A percentile compares a stretch with the other conserved stretches of the same genome.
Evolutionary conservation across 305 asterid species (phyloP).

Genomic region (Ilex paraguariensis): DNA sequence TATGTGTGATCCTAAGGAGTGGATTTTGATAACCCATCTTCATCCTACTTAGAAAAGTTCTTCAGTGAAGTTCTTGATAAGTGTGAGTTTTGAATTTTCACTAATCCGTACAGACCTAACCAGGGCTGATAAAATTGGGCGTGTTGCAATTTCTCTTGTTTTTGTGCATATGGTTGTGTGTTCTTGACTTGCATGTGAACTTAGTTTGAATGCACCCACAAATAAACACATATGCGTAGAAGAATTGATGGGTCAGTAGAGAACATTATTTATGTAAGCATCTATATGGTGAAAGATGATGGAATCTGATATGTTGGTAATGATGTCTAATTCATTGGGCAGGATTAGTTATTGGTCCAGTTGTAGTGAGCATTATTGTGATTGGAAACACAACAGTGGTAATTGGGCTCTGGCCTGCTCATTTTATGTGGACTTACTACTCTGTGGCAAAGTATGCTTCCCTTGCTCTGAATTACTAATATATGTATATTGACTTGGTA

Average conservation of each 20-base stretch:
- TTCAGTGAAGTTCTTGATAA: neutral
- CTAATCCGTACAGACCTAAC: too few species aligned
- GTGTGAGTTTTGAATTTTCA: too few species aligned
- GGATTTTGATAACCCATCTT: neutral
- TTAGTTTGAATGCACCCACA: neutral
- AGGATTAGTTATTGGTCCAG: constrained; percentile 62
- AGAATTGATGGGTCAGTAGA: neutral
- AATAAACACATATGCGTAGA: neutral
- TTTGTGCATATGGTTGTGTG: neutral
- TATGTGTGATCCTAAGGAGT: neutral
- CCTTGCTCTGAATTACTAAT: neutral
- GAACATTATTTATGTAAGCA: too few species aligned
- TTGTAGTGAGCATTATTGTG: constrained; percentile 31
- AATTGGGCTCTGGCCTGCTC: constrained; percentile 86
- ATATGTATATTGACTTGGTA: too few species aligned
- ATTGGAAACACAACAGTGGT: constrained; percentile 79
- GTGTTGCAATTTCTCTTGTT: neutral
- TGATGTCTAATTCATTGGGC: constrained; percentile 16
- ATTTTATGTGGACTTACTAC: constrained; percentile 76
- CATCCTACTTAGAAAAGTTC: neutral
- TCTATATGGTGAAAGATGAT: too few species aligned
- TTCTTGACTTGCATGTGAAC: neutral
- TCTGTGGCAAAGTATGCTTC: constrained; percentile 58
- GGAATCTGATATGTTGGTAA: too few species aligned
- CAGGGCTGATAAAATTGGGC: too few species aligned